phyloP scores from a whole-genome alignment of 169 alveolate genomes.

The Blepharisma undulans region DNA sequence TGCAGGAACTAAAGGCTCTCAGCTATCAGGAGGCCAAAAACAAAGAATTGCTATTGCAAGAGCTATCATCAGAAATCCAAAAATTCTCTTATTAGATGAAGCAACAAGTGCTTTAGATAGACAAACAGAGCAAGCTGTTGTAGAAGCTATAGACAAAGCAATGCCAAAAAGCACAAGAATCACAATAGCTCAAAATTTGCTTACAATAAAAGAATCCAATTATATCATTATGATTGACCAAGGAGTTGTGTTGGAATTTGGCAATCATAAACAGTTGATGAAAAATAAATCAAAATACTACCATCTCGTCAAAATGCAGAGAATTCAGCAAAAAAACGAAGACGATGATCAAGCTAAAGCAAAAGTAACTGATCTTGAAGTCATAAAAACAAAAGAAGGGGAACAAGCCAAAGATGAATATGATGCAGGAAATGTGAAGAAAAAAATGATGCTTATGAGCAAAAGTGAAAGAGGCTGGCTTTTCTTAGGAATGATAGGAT shows the following conservation, averaged over 20 bases:
- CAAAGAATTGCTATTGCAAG: conserved; percentile 82
- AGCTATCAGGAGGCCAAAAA: conserved; percentile 74
- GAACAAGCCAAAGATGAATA: neutral
- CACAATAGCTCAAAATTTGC: conserved; percentile 71
- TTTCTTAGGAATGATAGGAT: neutral
- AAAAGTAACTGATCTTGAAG: neutral
- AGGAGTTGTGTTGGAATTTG: conserved; percentile 65
- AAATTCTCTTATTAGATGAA: conserved; percentile 72
- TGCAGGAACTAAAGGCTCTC: conserved; percentile 66
- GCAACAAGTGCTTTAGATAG: conserved; percentile 83
- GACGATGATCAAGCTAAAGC: neutral
- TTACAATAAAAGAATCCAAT: conserved; percentile 66
- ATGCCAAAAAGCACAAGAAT: conserved; percentile 61
- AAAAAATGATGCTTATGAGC: neutral
- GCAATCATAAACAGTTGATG: conserved; percentile 56
- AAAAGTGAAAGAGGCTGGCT: neutral
- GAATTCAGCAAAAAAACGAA: neutral
- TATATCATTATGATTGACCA: conserved; percentile 50
- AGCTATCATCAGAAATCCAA: conserved; percentile 65
- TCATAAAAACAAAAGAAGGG: neutral
- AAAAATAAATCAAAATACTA: conserved; percentile 8
- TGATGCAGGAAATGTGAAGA: neutral
- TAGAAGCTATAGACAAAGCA: conserved; percentile 73
- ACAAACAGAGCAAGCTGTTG: conserved; percentile 72
- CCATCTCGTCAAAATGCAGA: neutral